These are phyloP conservation scores for Hansenula anomala DNA, from an alignment of 1,139 yeast species.

Conservation along the genomic window DNA sequence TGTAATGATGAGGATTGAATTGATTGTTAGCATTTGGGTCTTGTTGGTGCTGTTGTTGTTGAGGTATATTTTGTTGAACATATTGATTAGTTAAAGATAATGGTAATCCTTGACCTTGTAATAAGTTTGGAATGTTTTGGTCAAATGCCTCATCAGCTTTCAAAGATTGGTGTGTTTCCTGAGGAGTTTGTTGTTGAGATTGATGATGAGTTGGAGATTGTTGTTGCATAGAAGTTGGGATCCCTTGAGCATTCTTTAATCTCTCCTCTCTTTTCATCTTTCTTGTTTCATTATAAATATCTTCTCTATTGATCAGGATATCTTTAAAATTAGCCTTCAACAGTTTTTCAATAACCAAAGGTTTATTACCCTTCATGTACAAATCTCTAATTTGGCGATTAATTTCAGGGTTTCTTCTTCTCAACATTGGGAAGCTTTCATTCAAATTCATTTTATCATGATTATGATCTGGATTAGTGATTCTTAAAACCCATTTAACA, in stretches of 20 bases:
- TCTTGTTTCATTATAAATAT: constrained; percentile 25
- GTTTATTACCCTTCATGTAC: constrained; percentile 23
- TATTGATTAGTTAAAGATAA: constrained; percentile 10
- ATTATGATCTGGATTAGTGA: constrained; percentile 22
- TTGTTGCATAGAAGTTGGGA: constrained; percentile 1
- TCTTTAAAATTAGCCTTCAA: constrained; percentile 20
- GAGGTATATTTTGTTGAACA: constrained; percentile 2
- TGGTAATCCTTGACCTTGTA: constrained; percentile 19
- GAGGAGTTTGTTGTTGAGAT: constrained; percentile 1
- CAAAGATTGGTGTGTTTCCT: constrained; percentile 1
- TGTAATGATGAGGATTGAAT: constrained; percentile 8
- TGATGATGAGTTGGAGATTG: not conserved
- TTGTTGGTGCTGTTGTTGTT: constrained; percentile 2
- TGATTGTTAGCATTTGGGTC: constrained; percentile 4
- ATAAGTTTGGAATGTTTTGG: constrained; percentile 20
- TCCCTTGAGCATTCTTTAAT: constrained; percentile 9
- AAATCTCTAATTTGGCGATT: constrained; percentile 24
- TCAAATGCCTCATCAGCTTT: constrained; percentile 16
- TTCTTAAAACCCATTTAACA: constrained; percentile 21
- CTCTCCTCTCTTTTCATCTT: constrained; percentile 25
- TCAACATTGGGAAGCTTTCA: constrained; percentile 24
- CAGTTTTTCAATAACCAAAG: constrained; percentile 22
- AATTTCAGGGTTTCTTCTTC: constrained; percentile 26
- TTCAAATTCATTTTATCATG: constrained; percentile 23
- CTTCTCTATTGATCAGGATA: constrained; percentile 24